phyloP scores from a whole-genome alignment of 805 yeast species.

The Pichia insulana region DNA sequence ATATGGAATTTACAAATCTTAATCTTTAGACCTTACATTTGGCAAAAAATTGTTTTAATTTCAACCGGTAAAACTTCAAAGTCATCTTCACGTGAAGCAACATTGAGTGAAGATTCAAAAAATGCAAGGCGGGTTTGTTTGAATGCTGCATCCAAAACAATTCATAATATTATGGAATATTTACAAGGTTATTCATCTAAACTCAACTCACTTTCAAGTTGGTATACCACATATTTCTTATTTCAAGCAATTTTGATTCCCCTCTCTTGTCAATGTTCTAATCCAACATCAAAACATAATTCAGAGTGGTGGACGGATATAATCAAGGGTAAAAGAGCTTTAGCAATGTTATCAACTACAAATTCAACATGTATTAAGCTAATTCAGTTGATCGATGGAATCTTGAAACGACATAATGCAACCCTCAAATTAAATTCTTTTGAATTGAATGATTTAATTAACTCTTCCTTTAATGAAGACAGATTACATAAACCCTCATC shows the following conservation, averaged over 20 bases:
- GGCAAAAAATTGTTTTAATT: slow-evolving; percentile 33
- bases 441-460: slow-evolving; percentile 2
- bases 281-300: slow-evolving; percentile 38
- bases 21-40: slow-evolving; percentile 46
- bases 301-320: slow-evolving; percentile 37
- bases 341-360: slow-evolving; percentile 30
- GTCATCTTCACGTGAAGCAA: slow-evolving; percentile 11
- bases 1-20: slow-evolving; percentile 47
- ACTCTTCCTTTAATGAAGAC: background rate
- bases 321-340: slow-evolving; percentile 31
- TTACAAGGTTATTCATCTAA: slow-evolving; percentile 15
- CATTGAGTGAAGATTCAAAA: slow-evolving; percentile 33
- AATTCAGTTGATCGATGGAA: slow-evolving; percentile 36
- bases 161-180: slow-evolving; percentile 38
- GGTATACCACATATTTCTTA: slow-evolving; percentile 57
- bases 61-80: slow-evolving; percentile 13
- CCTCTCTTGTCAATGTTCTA: slow-evolving; percentile 44
- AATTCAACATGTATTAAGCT: slow-evolving; percentile 40
- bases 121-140: slow-evolving; percentile 44
- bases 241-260: slow-evolving; percentile 58
- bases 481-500: background rate
- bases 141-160: slow-evolving; percentile 44
- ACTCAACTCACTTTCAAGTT: slow-evolving; percentile 41
- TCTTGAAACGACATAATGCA: slow-evolving; percentile 20
- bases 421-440: slow-evolving; percentile 7